Base-by-base conservation (phyloP, 2,329 filamentous ascomycete genomes). In the Fusarium sarcochroum region DNA sequence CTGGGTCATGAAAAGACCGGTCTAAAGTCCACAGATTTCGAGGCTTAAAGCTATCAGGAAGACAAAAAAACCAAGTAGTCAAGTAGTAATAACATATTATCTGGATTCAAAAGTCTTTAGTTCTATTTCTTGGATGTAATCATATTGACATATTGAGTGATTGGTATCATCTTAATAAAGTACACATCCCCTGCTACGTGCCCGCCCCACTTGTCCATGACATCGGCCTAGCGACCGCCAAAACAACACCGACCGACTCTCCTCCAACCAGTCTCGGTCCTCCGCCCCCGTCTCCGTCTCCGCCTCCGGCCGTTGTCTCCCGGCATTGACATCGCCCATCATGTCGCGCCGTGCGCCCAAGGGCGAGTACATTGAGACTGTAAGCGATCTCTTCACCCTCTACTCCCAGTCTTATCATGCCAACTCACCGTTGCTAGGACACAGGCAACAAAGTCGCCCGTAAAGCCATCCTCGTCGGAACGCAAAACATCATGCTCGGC, bases 401-500 rank as follows among this genome's bases (percentile, higher is more conserved):
- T 6, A 3, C 17, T 35, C 18, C 17, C 23, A 1, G 5, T 20
- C 37, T 57, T 47, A 20, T 32, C 25, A 46, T 32, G 25, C 52
- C 58, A 14, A 63, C 30, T 3, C 17, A 18, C 13, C 15, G n/a
- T 61, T 2, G 25, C 20, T 72, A 97, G 94, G 95, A 98, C 82
- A 97, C 94, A 4, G 96, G 96, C 71, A 99, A 99, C 87, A 98
- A 98, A 83, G 96, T 99, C 75, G 95, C 94, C 38, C 93, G 96
- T 71, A 93, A 93, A 72, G 93, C 93, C 66, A 90, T 91, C 77
- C 93, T 99, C 73, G 92, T 97, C 76, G 96, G 96, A 75, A 98
- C 95, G 21, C 94, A 97, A 73, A 97, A 98, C 82, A 98, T 99
- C 81, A 97, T 97, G 80, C 91, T 99, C 3, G 96, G 94, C 72